These are phyloP conservation scores for Oxyria digyna DNA, from an alignment of 148 eudicot species.

Conservation along the genomic window DNA sequence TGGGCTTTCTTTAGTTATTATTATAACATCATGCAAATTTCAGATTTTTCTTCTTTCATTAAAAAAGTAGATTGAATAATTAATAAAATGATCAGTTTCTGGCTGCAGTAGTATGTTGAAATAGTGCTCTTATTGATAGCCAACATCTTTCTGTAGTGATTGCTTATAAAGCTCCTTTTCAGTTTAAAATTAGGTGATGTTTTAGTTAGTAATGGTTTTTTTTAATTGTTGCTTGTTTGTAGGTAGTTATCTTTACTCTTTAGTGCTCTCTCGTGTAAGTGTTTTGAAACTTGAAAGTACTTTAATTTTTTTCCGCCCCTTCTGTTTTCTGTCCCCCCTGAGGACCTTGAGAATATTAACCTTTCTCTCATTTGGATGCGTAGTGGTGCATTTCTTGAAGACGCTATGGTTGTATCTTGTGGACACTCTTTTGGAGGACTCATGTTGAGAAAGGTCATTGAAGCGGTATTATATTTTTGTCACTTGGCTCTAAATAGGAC, in stretches of 20 bases:
- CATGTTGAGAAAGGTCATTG: constrained; percentile 61
- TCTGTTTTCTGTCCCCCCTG: not conserved
- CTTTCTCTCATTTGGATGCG: constrained; percentile 12
- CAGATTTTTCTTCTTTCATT: not conserved
- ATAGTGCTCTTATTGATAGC: not conserved
- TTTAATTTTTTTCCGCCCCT: not conserved
- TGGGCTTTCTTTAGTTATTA: not conserved
- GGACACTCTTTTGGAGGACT: constrained; percentile 95
- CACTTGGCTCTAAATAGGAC: not conserved
- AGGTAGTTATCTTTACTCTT: too few species aligned
- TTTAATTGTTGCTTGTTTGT: too few species aligned
- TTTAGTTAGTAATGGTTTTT: not conserved
- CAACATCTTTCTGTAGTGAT: not conserved
- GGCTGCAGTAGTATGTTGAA: not conserved
- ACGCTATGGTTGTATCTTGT: constrained; percentile 76
- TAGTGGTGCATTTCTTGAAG: constrained; percentile 89
- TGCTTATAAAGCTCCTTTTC: not conserved
- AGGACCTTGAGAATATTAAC: not conserved
- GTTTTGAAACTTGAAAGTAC: not conserved
- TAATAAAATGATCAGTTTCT: not conserved
- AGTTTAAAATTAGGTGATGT: not conserved
- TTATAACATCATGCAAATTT: not conserved
- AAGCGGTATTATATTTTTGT: constrained; percentile 34
- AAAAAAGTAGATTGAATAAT: too few species aligned
- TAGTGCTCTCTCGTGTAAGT: not conserved